phyloP scores from a whole-genome alignment of 2,329 filamentous ascomycete genomes.

The Colletotrichum agaves region DNA sequence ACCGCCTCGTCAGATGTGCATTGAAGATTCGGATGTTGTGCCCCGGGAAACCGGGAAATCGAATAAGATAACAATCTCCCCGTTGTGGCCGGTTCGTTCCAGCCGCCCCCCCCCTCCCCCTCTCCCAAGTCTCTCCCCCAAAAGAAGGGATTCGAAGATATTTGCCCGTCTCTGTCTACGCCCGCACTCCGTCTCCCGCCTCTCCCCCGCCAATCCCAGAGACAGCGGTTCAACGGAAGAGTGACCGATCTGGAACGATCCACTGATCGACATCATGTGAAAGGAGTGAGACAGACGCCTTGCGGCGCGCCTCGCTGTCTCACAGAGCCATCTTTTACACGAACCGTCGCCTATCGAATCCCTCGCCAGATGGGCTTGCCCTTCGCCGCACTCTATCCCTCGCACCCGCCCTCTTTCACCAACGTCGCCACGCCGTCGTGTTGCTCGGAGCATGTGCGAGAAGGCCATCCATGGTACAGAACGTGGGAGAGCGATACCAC shows the following conservation, averaged over 20 bases:
- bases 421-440: slow-evolving; percentile 11
- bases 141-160: not conserved
- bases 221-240: not conserved
- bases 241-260: slow-evolving; percentile 5
- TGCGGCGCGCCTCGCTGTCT: not conserved
- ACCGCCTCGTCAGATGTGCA: not conserved
- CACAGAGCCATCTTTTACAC: not conserved
- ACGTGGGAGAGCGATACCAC: not conserved
- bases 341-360: not conserved
- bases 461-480: not conserved
- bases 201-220: not conserved
- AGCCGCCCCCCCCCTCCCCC: not conserved
- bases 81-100: not conserved
- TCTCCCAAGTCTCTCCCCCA: not conserved
- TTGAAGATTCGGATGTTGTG: not conserved
- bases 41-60: not conserved
- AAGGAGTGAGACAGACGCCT: slow-evolving; percentile 15
- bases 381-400: not conserved
- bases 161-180: not conserved
- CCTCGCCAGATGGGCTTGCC: not conserved
- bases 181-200: not conserved
- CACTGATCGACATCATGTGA: slow-evolving; percentile 6
- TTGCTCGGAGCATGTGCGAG: not conserved
- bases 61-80: not conserved
- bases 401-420: not conserved